These are phyloP conservation scores for Yamadazyma jaroonii DNA, from an alignment of 1,139 yeast genomes.

Conservation along the genomic window DNA sequence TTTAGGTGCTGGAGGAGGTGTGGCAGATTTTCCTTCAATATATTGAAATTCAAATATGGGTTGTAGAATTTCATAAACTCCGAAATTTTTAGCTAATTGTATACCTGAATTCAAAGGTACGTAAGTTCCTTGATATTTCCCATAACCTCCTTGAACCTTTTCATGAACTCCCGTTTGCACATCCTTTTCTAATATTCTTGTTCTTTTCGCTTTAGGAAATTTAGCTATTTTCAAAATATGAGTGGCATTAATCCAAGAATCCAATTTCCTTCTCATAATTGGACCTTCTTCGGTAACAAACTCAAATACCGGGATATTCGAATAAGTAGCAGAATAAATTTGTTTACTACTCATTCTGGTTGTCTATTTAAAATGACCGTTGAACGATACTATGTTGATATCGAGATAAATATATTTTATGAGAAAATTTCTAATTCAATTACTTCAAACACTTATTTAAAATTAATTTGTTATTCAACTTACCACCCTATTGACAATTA, in stretches of 20 bases:
- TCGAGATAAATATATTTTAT: too few species aligned
- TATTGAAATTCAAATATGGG: slow-evolving; percentile 68
- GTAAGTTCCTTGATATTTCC: slow-evolving; percentile 95
- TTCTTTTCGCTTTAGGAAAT: slow-evolving; percentile 80
- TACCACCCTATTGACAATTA: too few species aligned
- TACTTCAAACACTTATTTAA: too few species aligned
- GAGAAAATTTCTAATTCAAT: too few species aligned
- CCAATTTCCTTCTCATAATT: slow-evolving; percentile 77
- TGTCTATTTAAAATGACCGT: not conserved
- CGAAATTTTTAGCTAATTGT: slow-evolving; percentile 67
- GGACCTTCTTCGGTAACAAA: slow-evolving; percentile 68
- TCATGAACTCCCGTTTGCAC: slow-evolving; percentile 85
- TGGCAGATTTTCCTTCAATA: slow-evolving; percentile 52
- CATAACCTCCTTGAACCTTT: slow-evolving; percentile 94
- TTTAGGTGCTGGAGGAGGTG: slow-evolving; percentile 84
- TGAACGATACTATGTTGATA: too few species aligned
- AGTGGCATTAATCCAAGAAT: slow-evolving; percentile 88
- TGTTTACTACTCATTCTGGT: slow-evolving; percentile 33
- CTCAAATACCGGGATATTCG: slow-evolving; percentile 77
- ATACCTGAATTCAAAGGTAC: slow-evolving; percentile 69
- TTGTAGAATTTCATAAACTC: slow-evolving; percentile 60
- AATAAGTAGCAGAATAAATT: slow-evolving; percentile 76
- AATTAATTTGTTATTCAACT: too few species aligned
- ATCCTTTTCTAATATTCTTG: slow-evolving; percentile 82
- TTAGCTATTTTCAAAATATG: slow-evolving; percentile 87